Conservation (phyloP, 2,329 filamentous ascomycete species). For the Aureobasidium mangrovei region DNA sequence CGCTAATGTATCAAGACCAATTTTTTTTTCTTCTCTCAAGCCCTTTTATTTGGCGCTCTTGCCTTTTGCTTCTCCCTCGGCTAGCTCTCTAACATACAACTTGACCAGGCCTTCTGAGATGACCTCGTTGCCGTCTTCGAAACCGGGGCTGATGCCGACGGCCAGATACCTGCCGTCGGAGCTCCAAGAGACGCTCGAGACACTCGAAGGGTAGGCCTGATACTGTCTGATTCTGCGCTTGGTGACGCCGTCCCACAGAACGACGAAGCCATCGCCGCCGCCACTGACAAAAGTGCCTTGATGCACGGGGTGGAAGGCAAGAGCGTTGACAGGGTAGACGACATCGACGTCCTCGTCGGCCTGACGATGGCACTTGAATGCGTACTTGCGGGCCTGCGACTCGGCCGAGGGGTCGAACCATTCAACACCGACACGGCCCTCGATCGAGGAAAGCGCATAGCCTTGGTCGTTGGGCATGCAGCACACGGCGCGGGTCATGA, state of each 20-base stretch:
- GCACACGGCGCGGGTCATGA: conserved; percentile 84
- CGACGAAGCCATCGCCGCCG: conserved; percentile 85
- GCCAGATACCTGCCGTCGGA: conserved; percentile 69
- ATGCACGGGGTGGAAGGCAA: conserved; percentile 74
- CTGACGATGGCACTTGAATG: conserved; percentile 96
- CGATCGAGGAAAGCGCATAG: conserved; percentile 86
- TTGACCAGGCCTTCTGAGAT: conserved; percentile 61
- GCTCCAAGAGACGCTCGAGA: conserved; percentile 70
- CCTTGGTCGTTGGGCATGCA: conserved; percentile 96
- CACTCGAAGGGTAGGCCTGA: conserved; percentile 69
- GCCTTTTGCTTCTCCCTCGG: conserved; percentile 78
- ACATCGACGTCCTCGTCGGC: conserved; percentile 58
- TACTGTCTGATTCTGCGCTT: conserved; percentile 88
- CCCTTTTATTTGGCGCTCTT: conserved; percentile 56
- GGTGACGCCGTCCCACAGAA: conserved; percentile 82
- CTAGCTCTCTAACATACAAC: conserved; percentile 73
- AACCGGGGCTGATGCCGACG: conserved; percentile 74
- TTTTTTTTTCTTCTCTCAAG: not conserved
- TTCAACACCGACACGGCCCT: conserved; percentile 91
- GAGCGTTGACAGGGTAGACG: conserved; percentile 83
- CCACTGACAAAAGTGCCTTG: conserved; percentile 77
- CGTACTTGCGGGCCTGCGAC: conserved; percentile 88
- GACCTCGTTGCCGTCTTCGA: conserved; percentile 79
- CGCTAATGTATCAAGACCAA: conserved; percentile 14
- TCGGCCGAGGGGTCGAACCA: conserved; percentile 90